Base-by-base conservation (phyloP, 2,329 filamentous ascomycete species). In the Xylaria digitata region DNA sequence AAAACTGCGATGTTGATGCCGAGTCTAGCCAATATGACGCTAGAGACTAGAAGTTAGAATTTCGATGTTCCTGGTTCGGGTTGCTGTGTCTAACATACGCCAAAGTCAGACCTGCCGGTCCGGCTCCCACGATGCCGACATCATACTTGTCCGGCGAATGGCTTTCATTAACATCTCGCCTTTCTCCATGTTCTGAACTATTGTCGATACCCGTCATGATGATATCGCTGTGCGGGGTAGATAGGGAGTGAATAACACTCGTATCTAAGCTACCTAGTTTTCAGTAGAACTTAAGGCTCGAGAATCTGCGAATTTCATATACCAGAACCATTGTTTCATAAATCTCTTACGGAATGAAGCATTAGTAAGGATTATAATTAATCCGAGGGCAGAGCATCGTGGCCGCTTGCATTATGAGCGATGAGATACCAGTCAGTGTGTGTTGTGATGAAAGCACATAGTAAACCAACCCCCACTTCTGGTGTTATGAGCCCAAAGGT, bases 1-100 rank as follows among this genome's bases (percentile, higher is more conserved):
- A 93, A 82, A 50, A 93, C 84, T 46, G 85, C 83, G 2, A 87
- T 84, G 62, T 87, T 87, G 73, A 92, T 87, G 15, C 90, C 90
- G 73, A 87, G 91, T 8, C 90, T 84, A 19, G 86, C 85, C 42
- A 93, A 81, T 70, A 73, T 61, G 42, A 73, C 73, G 50, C 73
- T 87, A 85, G 70, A 61, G n/a, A 32, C n/a, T 11, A 15, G 32
- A 37, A 52, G 61, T 74, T 62, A 72, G 65, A 50, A 69, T 59
- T 23, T 46, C 5, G 1, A 21, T 45, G 3, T 19, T 50, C 21
- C 13, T 52, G 17, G 11, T 26, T 34, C 4, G 8, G 34, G 37
- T 5, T 19, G 17, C n/a, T 56, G 53, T 57, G 55, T 32, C 15
- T 49, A 63, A 77, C 72, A 73, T 76, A 67, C 58, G 82, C 84